Evolutionary conservation across 192 early-diverging fungal species (phyloP), one percentile per base, ranked within the genome.

Genomic region (Backusella parvicylindrica): DNA sequence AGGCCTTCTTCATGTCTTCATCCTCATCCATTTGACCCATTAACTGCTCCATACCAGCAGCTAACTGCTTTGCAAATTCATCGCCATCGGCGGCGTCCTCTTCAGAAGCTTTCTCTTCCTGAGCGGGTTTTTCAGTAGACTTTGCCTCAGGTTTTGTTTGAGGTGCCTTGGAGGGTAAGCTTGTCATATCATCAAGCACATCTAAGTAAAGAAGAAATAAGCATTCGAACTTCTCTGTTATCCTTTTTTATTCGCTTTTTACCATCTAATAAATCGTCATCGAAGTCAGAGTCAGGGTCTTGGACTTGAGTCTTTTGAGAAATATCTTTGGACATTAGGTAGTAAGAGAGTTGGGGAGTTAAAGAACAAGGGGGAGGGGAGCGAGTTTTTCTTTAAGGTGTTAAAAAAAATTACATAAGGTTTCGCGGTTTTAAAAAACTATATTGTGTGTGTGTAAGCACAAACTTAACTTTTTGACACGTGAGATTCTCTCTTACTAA

Each of bases 1-100:
- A 88, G 1, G 85, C 83, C 32, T 82, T 77, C 64, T 84, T 85
- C 47, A 89, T 74, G 66, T 89, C 88, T 30, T 80, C 68, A 70
- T 86, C 83, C 33, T 84, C 73, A 66, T 85, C 87, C 73, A 92
- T 83, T 43, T 90, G 84, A 69, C 86, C 85, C 68, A 96, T 83
- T 16, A 95, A 83, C 77, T 91, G 85, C 53, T 95, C 92, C 95
- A 97, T 96, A 15, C 93, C 92, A 63, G 91, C 86, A 18, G 91
- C 84, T 11, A 97, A 82, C 66, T 93, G 89, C 71, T 87, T 84
- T 50, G 88, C 85, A 80, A 95, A 93, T 68, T 93, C 94, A 6
- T 90, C 90, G 26, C 60, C 56, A 47, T 94, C 91, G 43, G 87
- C 71, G 38, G 76, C n/a, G n/a, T n/a, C 71, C 21, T 75, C 77